These are phyloP conservation scores for Madurella fahalii DNA, from an alignment of 2,329 filamentous ascomycete species.

Conservation along the genomic window DNA sequence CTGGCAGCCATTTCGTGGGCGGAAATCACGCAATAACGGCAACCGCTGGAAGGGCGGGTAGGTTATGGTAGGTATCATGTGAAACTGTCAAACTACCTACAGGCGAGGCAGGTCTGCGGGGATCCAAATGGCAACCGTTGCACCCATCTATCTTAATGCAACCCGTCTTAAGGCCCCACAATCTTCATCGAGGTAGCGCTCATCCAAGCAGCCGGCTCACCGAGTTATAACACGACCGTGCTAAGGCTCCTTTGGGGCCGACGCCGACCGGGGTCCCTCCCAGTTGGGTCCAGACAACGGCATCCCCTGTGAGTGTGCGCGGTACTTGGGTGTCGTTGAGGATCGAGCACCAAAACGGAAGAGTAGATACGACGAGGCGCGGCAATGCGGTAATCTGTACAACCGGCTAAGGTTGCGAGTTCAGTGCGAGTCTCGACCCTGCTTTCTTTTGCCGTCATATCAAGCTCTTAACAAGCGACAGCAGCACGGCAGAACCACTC, in stretches of 20 bases:
- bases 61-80: not conserved
- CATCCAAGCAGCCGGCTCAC: constrained; percentile 18
- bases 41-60: too few relatives aligned
- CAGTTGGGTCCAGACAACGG: too few relatives aligned
- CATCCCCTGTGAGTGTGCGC: not conserved
- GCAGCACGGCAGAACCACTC: not conserved
- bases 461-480: not conserved
- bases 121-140: not conserved
- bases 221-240: constrained; percentile 14
- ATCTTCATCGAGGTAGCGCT: constrained; percentile 11
- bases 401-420: not conserved
- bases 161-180: constrained; percentile 6
- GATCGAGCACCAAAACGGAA: not conserved
- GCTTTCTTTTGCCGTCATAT: too few relatives aligned
- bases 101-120: too few relatives aligned
- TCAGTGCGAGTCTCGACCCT: not conserved
- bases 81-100: too few relatives aligned
- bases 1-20: not conserved
- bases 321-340: too few relatives aligned
- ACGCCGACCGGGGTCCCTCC: not conserved
- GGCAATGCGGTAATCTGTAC: too few relatives aligned
- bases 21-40: not conserved
- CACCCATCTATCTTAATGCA: constrained; percentile 4
- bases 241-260: constrained; percentile 7
- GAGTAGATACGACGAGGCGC: too few relatives aligned